Percentiles rank a stretch among this genome's conserved stretches.
Conservation (phyloP, 768 basidiomycete species). For the Mycena vitilis region DNA sequence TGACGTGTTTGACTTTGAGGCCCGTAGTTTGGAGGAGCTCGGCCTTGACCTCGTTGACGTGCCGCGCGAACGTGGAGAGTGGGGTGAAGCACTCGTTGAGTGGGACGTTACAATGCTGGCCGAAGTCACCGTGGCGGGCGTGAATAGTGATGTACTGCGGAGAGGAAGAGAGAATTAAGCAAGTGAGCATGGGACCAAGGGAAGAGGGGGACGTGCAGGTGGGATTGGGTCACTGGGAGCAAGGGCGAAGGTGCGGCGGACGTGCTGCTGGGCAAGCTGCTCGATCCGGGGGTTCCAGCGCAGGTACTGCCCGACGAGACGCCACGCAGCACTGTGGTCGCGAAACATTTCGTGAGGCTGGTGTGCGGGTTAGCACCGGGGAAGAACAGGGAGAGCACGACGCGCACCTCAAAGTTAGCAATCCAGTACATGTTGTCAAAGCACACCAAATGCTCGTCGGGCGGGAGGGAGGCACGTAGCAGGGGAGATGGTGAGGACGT, state of each 20-base stretch:
- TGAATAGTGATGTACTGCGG: constrained; percentile 53
- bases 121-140: constrained; percentile 51
- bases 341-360: constrained; percentile 28
- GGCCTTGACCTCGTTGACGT: constrained; percentile 45
- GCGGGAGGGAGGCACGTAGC: constrained; percentile 29
- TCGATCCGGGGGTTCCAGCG: constrained; percentile 43
- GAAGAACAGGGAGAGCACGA: constrained; percentile 27
- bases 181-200: too few relatives aligned
- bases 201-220: constrained; percentile 20
- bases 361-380: not conserved
- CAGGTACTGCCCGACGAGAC: constrained; percentile 46
- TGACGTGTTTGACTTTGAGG: constrained; percentile 41
- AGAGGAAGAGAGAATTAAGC: not conserved
- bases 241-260: constrained; percentile 41
- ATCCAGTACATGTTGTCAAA: constrained; percentile 43
- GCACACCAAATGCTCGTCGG: constrained; percentile 39
- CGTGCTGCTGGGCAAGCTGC: constrained; percentile 40
- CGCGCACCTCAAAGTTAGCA: constrained; percentile 26
- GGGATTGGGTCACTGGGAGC: constrained; percentile 39
- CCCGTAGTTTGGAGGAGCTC: constrained; percentile 38
- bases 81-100: constrained; percentile 46
- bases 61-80: constrained; percentile 40
- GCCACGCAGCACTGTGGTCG: constrained; percentile 49
- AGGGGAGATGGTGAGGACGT: constrained; percentile 30
- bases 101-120: constrained; percentile 41